A percentile compares a stretch with the other conserved stretches of the same genome.
Evolutionary conservation across 2,329 filamentous ascomycete species (phyloP).

Genomic region (Neofusicoccum laricinum): DNA sequence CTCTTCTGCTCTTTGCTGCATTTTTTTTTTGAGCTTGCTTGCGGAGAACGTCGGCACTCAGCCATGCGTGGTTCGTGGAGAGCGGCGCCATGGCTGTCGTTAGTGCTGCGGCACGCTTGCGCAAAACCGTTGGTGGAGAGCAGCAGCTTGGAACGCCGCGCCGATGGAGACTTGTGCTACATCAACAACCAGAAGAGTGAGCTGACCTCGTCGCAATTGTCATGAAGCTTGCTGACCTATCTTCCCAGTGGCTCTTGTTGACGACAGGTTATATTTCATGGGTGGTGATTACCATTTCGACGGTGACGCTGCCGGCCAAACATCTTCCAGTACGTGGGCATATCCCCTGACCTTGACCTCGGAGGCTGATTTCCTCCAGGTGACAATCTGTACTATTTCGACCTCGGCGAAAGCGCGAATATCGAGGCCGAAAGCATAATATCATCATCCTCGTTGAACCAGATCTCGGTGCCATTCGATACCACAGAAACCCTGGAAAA

Average conservation of each 20-base stretch:
- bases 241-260: not conserved
- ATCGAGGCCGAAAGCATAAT: constrained; percentile 2
- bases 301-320: not conserved
- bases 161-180: not conserved
- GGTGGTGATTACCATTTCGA: constrained; percentile 7
- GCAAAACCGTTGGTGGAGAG: not conserved
- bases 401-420: not conserved
- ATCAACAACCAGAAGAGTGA: constrained; percentile 6
- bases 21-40: too few relatives aligned
- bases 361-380: not conserved
- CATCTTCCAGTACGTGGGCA: not conserved
- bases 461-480: not conserved
- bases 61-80: not conserved
- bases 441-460: not conserved
- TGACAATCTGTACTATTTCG: not conserved
- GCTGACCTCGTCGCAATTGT: not conserved
- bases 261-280: constrained; percentile 6
- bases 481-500: not conserved
- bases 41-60: too few relatives aligned
- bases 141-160: not conserved
- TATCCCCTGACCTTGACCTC: not conserved
- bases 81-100: not conserved
- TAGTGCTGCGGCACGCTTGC: not conserved
- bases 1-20: too few relatives aligned
- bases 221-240: not conserved